phyloP scores from a whole-genome alignment of 352 stramenopile species.

The Blastocystis sp. region DNA sequence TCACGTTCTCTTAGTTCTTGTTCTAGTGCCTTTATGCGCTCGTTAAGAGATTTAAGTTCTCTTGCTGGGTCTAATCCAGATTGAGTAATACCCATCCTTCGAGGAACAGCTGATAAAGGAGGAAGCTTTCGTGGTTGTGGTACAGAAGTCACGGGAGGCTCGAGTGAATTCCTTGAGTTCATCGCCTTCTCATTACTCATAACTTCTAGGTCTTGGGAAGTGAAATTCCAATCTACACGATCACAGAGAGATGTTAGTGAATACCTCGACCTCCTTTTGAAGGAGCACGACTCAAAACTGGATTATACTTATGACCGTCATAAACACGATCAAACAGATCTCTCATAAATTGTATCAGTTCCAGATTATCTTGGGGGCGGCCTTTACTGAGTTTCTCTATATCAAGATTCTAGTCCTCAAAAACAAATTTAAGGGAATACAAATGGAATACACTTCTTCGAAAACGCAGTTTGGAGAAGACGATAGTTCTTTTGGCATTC shows the following conservation, averaged over 20 bases:
- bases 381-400: conserved; percentile 49
- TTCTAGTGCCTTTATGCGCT: neutral
- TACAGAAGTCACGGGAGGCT: neutral
- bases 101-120: neutral
- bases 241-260: neutral
- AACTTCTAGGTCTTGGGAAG: neutral
- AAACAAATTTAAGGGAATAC: neutral
- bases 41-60: neutral
- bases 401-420: neutral
- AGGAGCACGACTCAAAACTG: neutral
- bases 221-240: neutral
- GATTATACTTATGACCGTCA: conserved; percentile 31
- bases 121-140: neutral
- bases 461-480: conserved; percentile 38
- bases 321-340: conserved; percentile 23
- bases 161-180: neutral
- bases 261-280: conserved; percentile 28
- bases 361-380: conserved; percentile 38
- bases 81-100: neutral
- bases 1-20: neutral
- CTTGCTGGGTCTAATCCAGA: neutral
- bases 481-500: conserved; percentile 51
- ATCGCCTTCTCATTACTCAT: conserved; percentile 2
- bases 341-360: conserved; percentile 49
- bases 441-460: conserved; percentile 15